Evolutionary conservation across 2,329 filamentous ascomycete species (phyloP), one percentile per base, ranked within the genome.

Genomic region (Nothophaeocryptopus gaeumannii): DNA sequence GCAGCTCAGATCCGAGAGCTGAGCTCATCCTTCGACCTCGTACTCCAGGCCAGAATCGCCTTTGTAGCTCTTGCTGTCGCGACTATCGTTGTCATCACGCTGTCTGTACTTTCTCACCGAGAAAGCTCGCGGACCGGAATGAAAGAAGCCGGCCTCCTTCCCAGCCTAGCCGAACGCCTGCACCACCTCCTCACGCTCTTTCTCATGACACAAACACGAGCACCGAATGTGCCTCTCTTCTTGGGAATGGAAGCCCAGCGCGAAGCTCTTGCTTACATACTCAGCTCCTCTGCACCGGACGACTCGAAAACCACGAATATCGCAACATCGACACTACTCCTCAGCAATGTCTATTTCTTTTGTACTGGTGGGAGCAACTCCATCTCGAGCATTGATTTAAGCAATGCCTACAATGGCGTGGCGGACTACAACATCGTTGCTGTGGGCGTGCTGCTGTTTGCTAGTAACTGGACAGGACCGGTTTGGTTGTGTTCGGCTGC

Each of bases 341-440:
- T 95, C 35, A 86, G 95, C 59, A 85, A 91, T 71, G 76, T 82
- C 32, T 84, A 86, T 44, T 99, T 96, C 77, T 99, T 97, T 67
- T 86, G 89, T 29, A 83, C 89, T 55, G 93, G 91, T 16, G 90
- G 90, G 66, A 89, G 88, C 39, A 99, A 99, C 68, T 87, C 93
- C 35, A 96, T 99, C 59, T 95, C 91, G 10, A 92, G 88, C n/a
- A 83, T 99, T 61, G 91, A 97, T 65, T 79, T 99, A 14, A 95
- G 89, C 5, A 95, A 86, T 65, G 91, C 91, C 0, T 99, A 99
- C 72, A 99, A 99, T 63, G 93, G 93, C 55, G 78, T 99, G 33
- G 80, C 79, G 42, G 82, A 78, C 48, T 99, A 95, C 74, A 91
- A 88, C 64, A 77, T 93, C 55, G 56, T 83, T n/a, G 78, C 84